Base-by-base conservation (phyloP, 148 eudicot species). In the Simmondsia chinensis region DNA sequence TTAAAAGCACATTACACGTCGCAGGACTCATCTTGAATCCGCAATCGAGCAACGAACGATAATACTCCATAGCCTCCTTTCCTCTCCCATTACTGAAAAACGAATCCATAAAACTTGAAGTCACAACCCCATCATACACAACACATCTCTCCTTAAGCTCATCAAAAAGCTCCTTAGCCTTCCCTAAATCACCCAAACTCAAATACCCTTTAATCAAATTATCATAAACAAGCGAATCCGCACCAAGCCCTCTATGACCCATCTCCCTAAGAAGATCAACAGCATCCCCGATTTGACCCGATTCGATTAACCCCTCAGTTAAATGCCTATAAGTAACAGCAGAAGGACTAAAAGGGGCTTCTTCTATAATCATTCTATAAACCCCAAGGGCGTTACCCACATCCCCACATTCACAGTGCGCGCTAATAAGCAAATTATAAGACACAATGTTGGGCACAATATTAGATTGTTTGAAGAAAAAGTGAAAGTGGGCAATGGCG, bases 11-110 rank as follows among this genome's bases (percentile, higher is more conserved):
- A 70, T 87, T 87, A 47, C 94, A 68, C 3, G 96, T 82, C 0
- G 85, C 78, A 10, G 96, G 94, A 5, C 64, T 71, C 94, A 82
- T 79, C 72, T 58, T 79, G 54, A 68, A 82, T 56, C 72, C 41
- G 20, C 67, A 60, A 55, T 63, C 76, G 17, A 82, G 58, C 64
- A 82, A 70, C n/a, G 64, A 60, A 33, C 61, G 54, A 25, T 87
- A 87, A 1, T 75, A 69, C n/a, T 82, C 85, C 96, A 87, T 82
- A 2, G 94, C 96, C 46, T 87, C 94, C 48, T 70, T 87, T 14
- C 50, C 74, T 29, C 60, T 82, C 30, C 82, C 94, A 21, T 56
- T 40, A 0, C 40, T 65, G 35, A 87, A 87, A 31, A 62, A 87
- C 87, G 87, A 87, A 29, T 87, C 94, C 94, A 87, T 87, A 45